A percentile compares a stretch with the other conserved stretches of the same genome.
phyloP scores from a whole-genome alignment of 805 yeast genomes.

The Pichia eremophila region DNA sequence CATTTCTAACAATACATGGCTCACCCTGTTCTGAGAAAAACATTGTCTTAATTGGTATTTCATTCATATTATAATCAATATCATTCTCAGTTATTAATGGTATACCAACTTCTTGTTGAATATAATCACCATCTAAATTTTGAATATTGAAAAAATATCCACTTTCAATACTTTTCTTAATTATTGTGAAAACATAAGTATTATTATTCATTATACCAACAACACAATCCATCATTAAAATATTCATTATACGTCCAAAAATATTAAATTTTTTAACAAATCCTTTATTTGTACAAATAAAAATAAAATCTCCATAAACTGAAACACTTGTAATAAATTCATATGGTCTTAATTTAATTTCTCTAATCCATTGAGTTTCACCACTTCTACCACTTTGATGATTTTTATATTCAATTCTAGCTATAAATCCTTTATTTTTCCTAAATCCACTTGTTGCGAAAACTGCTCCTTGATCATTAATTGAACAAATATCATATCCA shows the following conservation, averaged over 20 bases:
- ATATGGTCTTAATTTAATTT: conserved; percentile 26
- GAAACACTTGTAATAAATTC: conserved; percentile 66
- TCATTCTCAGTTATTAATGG: conserved; percentile 26
- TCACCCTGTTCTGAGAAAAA: conserved; percentile 86
- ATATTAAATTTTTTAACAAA: conserved; percentile 61
- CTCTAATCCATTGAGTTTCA: conserved; percentile 65
- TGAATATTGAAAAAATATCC: conserved; percentile 22
- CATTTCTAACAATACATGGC: conserved; percentile 79
- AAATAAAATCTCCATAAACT: conserved; percentile 48
- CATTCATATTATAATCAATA: conserved; percentile 3
- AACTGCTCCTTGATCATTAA: conserved; percentile 57
- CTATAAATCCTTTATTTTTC: conserved; percentile 19
- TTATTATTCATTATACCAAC: conserved; percentile 60
- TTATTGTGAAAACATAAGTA: conserved; percentile 44
- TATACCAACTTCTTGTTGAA: conserved; percentile 36
- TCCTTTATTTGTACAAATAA: conserved; percentile 71
- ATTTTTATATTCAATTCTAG: conserved; percentile 49
- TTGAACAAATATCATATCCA: conserved; percentile 64
- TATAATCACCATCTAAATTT: conserved; percentile 29
- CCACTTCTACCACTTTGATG: conserved; percentile 63
- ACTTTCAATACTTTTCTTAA: conserved; percentile 6
- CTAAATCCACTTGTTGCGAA: conserved; percentile 38
- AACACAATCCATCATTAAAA: conserved; percentile 66
- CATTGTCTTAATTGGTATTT: conserved; percentile 41
- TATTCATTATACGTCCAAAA: conserved; percentile 61